Percentiles rank a stretch among this genome's conserved stretches.
Conservation (phyloP, 805 yeast genomes). For the Lipomyces spencermartinsiae region DNA sequence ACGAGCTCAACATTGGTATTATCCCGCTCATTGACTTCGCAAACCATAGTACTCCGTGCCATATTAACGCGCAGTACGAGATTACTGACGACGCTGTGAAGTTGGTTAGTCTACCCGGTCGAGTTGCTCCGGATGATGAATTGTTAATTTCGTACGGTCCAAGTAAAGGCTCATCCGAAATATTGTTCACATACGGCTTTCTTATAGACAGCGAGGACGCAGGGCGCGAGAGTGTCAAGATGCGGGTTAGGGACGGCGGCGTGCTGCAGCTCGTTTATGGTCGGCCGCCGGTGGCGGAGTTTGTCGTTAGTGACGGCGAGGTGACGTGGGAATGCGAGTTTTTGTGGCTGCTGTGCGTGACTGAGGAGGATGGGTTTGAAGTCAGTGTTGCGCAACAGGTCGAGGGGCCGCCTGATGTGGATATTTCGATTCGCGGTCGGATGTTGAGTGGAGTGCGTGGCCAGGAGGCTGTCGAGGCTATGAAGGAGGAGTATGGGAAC, state of each 20-base stretch:
- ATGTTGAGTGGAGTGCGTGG: slow-evolving; percentile 19
- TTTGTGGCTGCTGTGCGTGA: slow-evolving; percentile 32
- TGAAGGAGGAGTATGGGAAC: slow-evolving; percentile 13
- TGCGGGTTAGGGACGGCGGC: slow-evolving; percentile 24
- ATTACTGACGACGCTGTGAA: slow-evolving; percentile 47
- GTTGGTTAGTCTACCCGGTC: slow-evolving; percentile 10
- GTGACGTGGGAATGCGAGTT: slow-evolving; percentile 35
- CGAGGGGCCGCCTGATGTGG: slow-evolving; percentile 22
- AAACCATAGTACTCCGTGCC: slow-evolving; percentile 50
- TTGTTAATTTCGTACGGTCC: slow-evolving; percentile 48
- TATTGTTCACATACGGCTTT: slow-evolving; percentile 51
- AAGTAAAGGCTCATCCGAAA: slow-evolving; percentile 47
- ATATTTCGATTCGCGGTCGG: slow-evolving; percentile 16
- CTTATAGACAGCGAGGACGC: slow-evolving; percentile 5
- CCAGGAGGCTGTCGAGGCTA: slow-evolving; percentile 13
- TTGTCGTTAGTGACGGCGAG: slow-evolving; percentile 10
- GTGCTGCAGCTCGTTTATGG: slow-evolving; percentile 29
- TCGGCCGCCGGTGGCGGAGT: slow-evolving; percentile 24
- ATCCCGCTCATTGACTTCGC: slow-evolving; percentile 63
- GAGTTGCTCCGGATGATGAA: slow-evolving; percentile 40
- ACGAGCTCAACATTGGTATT: slow-evolving; percentile 49
- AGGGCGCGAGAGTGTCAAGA: slow-evolving; percentile 25
- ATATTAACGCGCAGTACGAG: slow-evolving; percentile 48
- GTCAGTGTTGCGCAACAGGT: slow-evolving; percentile 19
- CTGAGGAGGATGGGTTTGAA: slow-evolving; percentile 28